These are phyloP conservation scores for Arctium minus DNA, from an alignment of 129 eudicot genomes.

Conservation along the genomic window DNA sequence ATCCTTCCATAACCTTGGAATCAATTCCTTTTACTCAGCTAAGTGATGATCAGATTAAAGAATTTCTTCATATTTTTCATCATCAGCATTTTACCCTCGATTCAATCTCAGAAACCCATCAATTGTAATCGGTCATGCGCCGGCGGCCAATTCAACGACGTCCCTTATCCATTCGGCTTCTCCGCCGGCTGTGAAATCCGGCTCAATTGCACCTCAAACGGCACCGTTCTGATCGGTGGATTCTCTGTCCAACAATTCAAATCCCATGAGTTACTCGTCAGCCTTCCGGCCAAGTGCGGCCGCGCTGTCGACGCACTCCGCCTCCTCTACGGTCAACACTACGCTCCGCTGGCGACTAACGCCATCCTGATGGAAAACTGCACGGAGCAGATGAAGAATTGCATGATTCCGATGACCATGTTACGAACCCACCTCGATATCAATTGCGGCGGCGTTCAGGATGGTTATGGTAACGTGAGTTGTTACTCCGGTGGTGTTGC, in stretches of 20 bases:
- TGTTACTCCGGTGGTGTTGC: slow-evolving; percentile 46
- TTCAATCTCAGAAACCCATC: slow-evolving; percentile 1
- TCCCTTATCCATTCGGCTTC: slow-evolving; percentile 66
- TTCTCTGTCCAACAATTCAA: slow-evolving; percentile 36
- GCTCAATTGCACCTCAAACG: slow-evolving; percentile 50
- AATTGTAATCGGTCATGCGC: slow-evolving; percentile 43
- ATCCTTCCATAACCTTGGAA: background rate
- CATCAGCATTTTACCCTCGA: background rate
- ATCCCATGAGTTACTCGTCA: slow-evolving; percentile 31
- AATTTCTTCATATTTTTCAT: slow-evolving; percentile 10
- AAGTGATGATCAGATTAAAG: slow-evolving; percentile 14
- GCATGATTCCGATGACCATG: slow-evolving; percentile 57
- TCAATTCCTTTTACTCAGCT: background rate
- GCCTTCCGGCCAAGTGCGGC: slow-evolving; percentile 59
- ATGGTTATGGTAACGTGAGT: slow-evolving; percentile 35
- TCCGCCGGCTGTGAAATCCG: slow-evolving; percentile 55
- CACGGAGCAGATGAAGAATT: slow-evolving; percentile 26
- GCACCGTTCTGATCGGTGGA: slow-evolving; percentile 30
- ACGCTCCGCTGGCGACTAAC: slow-evolving; percentile 58
- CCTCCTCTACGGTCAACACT: slow-evolving; percentile 40
- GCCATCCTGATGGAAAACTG: slow-evolving; percentile 64
- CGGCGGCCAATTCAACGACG: slow-evolving; percentile 1
- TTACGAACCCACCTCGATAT: slow-evolving; percentile 46
- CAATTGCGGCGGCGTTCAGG: slow-evolving; percentile 27
- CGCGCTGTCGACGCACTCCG: slow-evolving; percentile 40